Evolutionary conservation across 768 basidiomycete genomes (phyloP), one percentile per base, ranked within the genome.

Genomic region (Suillus bovinus): DNA sequence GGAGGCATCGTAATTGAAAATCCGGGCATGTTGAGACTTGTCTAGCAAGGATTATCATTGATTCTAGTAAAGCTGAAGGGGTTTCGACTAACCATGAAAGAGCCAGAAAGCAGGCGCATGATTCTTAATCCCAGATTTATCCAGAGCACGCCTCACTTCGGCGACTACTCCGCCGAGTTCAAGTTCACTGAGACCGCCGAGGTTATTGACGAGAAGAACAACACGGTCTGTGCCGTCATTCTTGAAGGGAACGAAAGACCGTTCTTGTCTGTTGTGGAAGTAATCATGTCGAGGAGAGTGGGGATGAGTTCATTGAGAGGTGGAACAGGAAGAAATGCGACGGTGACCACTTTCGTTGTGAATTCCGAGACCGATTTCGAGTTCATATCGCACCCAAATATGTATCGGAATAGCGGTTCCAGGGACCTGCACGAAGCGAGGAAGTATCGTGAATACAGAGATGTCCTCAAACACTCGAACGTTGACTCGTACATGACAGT

Each of bases 1-100:
- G 83, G 17, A 95, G n/a, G 80, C 20, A 94, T 80, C 1, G 93
- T 91, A 63, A 96, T 78, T 17, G 93, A 94, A 73, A 96, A 92
- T 3, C 94, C 94, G 34, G 93, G 91, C 91, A 95, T 94, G 75
- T 94, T 95, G 66, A 96, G 82, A 61, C 90, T 92, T 27, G 93
- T 94, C 93, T 89, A 73, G 39, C 68, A 49, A 9, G 53, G 63
- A 33, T 38, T 17, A 36, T 65, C 52, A 46, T 44, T 22, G 54
- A 31, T 34, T 17, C 44, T 39, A 46, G 54, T 52, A 24, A 39
- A 38, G 29, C 10, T 58, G 41, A 14, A 33, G 22, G 55, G 33
- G 27, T n/a, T 27, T 16, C 50, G 13, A 73, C 80, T 46, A 60
- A 89, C 93, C 95, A 97, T 96, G 76, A n/a, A 90, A 14, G 90